These are phyloP conservation scores for Vitis hybrid DNA, from an alignment of 177 flowering plant genomes.

Conservation along the genomic window DNA sequence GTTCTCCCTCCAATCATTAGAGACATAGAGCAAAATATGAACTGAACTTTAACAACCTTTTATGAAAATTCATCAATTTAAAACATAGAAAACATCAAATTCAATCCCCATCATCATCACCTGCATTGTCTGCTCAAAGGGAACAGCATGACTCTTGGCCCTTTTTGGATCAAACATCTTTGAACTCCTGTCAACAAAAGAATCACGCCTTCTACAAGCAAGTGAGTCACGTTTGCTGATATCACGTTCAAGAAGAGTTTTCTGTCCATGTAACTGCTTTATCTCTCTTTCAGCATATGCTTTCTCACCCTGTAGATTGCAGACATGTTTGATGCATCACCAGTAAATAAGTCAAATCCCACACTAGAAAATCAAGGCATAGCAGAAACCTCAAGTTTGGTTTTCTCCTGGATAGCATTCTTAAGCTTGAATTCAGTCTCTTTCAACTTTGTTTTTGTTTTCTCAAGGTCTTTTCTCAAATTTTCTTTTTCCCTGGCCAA, in stretches of 20 bases:
- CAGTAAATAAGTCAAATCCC: background rate
- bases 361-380: background rate
- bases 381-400: conserved; percentile 77
- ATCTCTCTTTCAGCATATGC: conserved; percentile 79
- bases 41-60: too few relatives aligned
- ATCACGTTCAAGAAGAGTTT: conserved; percentile 80
- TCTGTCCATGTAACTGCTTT: conserved; percentile 70
- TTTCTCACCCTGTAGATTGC: conserved; percentile 68
- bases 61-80: too few relatives aligned
- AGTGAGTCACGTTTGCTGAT: conserved; percentile 67
- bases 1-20: too few relatives aligned
- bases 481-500: conserved; percentile 76
- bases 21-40: too few relatives aligned
- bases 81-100: too few relatives aligned
- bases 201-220: conserved; percentile 74
- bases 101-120: conserved; percentile 20
- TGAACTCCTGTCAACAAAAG: conserved; percentile 45
- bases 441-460: conserved; percentile 70
- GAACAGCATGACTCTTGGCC: conserved; percentile 28
- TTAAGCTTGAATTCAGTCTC: conserved; percentile 84
- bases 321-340: background rate
- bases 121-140: conserved; percentile 53
- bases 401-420: conserved; percentile 82
- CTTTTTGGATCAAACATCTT: conserved; percentile 51
- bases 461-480: conserved; percentile 83